Evolutionary conservation across 768 basidiomycete genomes (phyloP).

Genomic region (Boletus tomentosulus): DNA sequence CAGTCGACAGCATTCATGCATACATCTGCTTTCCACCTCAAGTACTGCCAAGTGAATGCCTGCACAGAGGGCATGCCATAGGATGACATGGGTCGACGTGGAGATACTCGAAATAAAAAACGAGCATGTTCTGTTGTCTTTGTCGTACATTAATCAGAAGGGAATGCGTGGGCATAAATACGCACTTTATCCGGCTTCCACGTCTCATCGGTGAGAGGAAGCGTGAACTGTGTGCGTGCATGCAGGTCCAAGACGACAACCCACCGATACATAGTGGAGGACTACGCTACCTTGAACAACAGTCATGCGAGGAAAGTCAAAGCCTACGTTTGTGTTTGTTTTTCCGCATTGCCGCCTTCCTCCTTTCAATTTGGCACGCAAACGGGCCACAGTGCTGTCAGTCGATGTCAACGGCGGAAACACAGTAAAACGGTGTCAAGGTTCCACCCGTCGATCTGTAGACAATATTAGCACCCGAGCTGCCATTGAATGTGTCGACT

Average conservation of each 20-base stretch:
- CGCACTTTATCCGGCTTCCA: conserved; percentile 5
- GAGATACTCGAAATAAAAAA: conserved; percentile 6
- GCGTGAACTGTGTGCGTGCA: conserved; percentile 4
- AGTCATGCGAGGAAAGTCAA: conserved; percentile 4
- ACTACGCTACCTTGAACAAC: not conserved
- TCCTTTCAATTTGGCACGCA: conserved; percentile 9
- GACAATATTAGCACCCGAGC: not conserved
- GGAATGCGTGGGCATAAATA: too few relatives aligned
- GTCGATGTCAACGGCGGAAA: conserved; percentile 8
- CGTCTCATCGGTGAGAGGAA: not conserved
- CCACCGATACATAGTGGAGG: not conserved
- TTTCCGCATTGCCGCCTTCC: not conserved
- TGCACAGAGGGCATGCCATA: not conserved
- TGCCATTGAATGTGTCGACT: not conserved
- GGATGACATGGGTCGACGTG: conserved; percentile 20
- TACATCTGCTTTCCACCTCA: too few relatives aligned
- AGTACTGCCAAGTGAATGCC: too few relatives aligned
- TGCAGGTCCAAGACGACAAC: conserved; percentile 14
- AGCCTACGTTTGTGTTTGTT: conserved; percentile 3
- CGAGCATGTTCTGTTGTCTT: not conserved
- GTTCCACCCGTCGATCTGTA: not conserved
- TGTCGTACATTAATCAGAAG: not conserved
- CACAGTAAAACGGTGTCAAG: conserved; percentile 2
- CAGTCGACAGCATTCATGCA: too few relatives aligned
- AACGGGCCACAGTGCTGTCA: conserved; percentile 10